phyloP scores from a whole-genome alignment of 2,329 filamentous ascomycete species.

The Aschersonia sp. region DNA sequence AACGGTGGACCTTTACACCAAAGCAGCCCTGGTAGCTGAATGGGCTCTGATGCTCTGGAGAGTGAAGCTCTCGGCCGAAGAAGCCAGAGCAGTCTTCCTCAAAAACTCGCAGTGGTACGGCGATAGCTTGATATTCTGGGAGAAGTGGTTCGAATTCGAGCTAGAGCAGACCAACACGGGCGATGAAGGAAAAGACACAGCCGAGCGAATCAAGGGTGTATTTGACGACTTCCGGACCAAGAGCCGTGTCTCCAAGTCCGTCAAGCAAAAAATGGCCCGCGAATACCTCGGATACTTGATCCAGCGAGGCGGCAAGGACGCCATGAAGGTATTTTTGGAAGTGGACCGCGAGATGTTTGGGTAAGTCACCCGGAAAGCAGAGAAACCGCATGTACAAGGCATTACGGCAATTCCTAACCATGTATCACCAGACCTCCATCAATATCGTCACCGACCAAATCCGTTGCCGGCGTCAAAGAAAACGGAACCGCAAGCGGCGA shows the following conservation, averaged over 20 bases:
- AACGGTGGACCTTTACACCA: slow-evolving; percentile 61
- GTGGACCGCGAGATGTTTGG: slow-evolving; percentile 83
- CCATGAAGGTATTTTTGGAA: slow-evolving; percentile 73
- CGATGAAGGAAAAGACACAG: slow-evolving; percentile 49
- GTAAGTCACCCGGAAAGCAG: slow-evolving; percentile 25
- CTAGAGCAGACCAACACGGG: slow-evolving; percentile 61
- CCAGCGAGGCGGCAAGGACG: slow-evolving; percentile 65
- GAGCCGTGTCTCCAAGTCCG: slow-evolving; percentile 51
- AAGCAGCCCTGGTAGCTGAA: slow-evolving; percentile 75
- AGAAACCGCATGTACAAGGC: no score
- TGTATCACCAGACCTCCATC: slow-evolving; percentile 8
- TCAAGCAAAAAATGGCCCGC: slow-evolving; percentile 62
- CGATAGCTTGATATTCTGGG: slow-evolving; percentile 82
- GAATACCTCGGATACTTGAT: slow-evolving; percentile 75
- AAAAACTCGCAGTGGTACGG: slow-evolving; percentile 74
- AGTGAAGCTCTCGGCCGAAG: slow-evolving; percentile 63
- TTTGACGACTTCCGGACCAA: slow-evolving; percentile 61
- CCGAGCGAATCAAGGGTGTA: slow-evolving; percentile 65
- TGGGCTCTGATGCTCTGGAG: slow-evolving; percentile 85
- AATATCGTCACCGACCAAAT: slow-evolving; percentile 7
- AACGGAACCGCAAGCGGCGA: slow-evolving; percentile 26
- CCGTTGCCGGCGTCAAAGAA: slow-evolving; percentile 23
- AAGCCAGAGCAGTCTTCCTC: slow-evolving; percentile 71
- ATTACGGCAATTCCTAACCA: slow-evolving; percentile 1
- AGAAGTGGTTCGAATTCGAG: slow-evolving; percentile 79